Evolutionary conservation across 495 filamentous ascomycete species (phyloP), one percentile per base, ranked within the genome.

Genomic region (Neurospora sp.): DNA sequence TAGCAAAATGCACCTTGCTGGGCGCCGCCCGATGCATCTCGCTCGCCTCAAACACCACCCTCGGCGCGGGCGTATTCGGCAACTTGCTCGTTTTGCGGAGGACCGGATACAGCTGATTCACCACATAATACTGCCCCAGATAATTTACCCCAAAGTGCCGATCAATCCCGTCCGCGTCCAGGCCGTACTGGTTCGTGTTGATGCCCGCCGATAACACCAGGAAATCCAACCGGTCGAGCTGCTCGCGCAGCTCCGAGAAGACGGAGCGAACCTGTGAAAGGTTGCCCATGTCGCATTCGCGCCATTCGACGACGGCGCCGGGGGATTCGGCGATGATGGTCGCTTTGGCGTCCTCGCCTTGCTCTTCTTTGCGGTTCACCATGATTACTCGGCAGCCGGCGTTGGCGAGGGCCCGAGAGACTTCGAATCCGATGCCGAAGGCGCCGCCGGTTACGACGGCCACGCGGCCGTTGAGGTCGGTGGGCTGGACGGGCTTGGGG

Each of bases 391-490:
- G 71, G 72, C 73, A 75, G 40, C 80, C 78, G 0, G 76, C 77
- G 59, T 78, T 72, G 65, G 75, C 80, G 35, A 83, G 75, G n/a
- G 81, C 79, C 5, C 80, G 81, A 2, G 84, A 83, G 37, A 85
- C 80, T 73, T 87, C 86, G 14, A 84, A 79, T 39, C 89, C 89
- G 5, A 90, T 82, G 18, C 89, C 88, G 8, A 81, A 80, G 75
- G 88, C 89, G 69, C 83, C 77, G 18, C 89, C 89, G 2, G 86
- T 88, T 6, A 90, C 78, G 40, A 90, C 82, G 59, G 85, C 83
- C 1, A 83, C 83, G 70, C 87, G 80, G 47, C 79, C 82, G 0
- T 80, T 41, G n/a, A 81, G 77, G 68, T 75, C 73, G 18, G 76
- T 61, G 1, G 76, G 77, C 14, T 80, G 74, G 69, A 80, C 68